A percentile compares a stretch with the other conserved stretches of the same genome.
phyloP scores from a whole-genome alignment of 257 asterid genomes.

The Solanum habrochaites region DNA sequence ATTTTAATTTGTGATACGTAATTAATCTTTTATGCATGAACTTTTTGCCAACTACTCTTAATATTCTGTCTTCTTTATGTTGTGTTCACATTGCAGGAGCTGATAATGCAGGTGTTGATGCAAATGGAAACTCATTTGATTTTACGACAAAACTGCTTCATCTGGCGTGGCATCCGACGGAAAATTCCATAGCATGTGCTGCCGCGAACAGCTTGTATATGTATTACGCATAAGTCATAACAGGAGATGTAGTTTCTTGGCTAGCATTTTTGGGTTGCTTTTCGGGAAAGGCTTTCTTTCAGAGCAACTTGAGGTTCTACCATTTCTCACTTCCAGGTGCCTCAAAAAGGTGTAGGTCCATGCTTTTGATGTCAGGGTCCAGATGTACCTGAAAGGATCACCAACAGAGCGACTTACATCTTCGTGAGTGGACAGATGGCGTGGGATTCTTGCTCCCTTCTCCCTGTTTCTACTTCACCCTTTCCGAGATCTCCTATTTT shows the following conservation, averaged over 20 bases:
- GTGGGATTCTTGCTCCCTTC: background rate
- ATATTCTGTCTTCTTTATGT: background rate
- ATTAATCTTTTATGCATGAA: background rate
- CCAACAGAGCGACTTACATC: background rate
- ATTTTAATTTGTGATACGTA: background rate
- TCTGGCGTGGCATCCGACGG: constrained; percentile 83
- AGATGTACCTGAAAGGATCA: constrained; percentile 7
- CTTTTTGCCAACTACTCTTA: background rate
- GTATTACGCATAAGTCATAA: constrained; percentile 46
- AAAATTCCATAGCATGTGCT: constrained; percentile 74
- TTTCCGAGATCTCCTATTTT: background rate
- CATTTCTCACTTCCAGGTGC: constrained; percentile 18
- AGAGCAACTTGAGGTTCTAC: constrained; percentile 12
- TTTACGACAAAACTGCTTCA: constrained; percentile 77
- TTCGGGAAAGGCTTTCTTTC: constrained; percentile 13
- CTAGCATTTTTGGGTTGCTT: constrained; percentile 23
- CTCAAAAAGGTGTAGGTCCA: constrained; percentile 16
- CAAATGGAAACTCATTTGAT: constrained; percentile 64
- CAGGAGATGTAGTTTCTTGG: background rate
- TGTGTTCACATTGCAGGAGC: constrained; percentile 33
- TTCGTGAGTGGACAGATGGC: background rate
- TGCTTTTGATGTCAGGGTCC: constrained; percentile 3
- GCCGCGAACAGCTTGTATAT: constrained; percentile 79
- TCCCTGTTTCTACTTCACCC: constrained; percentile 11
- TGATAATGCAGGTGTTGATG: constrained; percentile 49